phyloP scores from a whole-genome alignment of 768 basidiomycete genomes.

The Suillus paluster region DNA sequence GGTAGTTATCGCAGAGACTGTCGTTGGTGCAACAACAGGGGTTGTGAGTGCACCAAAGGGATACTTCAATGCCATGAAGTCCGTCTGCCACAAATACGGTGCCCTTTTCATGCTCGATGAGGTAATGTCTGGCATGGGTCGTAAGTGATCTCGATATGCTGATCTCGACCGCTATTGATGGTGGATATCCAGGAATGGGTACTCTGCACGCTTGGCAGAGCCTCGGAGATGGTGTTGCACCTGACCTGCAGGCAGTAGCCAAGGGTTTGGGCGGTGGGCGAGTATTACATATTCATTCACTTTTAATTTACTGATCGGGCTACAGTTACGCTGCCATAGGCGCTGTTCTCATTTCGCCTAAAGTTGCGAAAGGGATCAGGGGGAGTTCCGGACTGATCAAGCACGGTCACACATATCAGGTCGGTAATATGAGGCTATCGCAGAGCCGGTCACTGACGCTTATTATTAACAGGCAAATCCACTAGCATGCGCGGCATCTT shows the following conservation, averaged over 20 bases:
- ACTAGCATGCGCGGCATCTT: slow-evolving; percentile 73
- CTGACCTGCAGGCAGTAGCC: slow-evolving; percentile 88
- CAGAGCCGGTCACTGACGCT: slow-evolving; percentile 5
- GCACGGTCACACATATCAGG: slow-evolving; percentile 89
- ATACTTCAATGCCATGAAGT: slow-evolving; percentile 85
- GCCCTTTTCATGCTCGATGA: slow-evolving; percentile 85
- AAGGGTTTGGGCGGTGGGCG: slow-evolving; percentile 92
- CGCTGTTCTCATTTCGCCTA: slow-evolving; percentile 76
- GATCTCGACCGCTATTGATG: background rate
- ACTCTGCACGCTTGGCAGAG: slow-evolving; percentile 87
- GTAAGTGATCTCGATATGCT: slow-evolving; percentile 47
- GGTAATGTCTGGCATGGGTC: slow-evolving; percentile 92
- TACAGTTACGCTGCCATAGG: slow-evolving; percentile 80
- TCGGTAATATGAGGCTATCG: slow-evolving; percentile 20
- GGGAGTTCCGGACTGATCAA: slow-evolving; percentile 75
- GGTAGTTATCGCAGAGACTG: slow-evolving; percentile 82
- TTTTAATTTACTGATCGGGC: slow-evolving; percentile 5
- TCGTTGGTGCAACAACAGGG: slow-evolving; percentile 86
- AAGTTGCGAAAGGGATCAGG: slow-evolving; percentile 70
- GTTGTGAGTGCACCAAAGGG: slow-evolving; percentile 78
- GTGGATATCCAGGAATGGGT: slow-evolving; percentile 67
- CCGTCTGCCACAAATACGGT: slow-evolving; percentile 76
- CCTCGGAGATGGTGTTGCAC: slow-evolving; percentile 74
- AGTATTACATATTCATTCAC: slow-evolving; percentile 22
- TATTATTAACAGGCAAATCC: slow-evolving; percentile 61